Evolutionary conservation across 2,329 filamentous ascomycete genomes (phyloP).

Genomic region (Fusarium sacchari): DNA sequence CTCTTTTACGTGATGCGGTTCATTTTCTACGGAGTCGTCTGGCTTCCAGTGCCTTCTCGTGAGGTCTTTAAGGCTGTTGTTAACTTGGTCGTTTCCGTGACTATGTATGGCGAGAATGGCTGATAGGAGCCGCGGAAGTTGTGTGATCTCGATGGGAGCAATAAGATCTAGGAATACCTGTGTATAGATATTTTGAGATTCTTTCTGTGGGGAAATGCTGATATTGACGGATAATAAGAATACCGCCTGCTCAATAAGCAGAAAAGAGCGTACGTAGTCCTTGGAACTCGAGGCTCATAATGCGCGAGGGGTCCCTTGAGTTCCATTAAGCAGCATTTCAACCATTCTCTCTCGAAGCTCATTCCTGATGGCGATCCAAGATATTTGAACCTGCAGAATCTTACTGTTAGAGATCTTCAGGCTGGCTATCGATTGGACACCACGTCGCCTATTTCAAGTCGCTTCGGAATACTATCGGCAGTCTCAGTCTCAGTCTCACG

Average conservation of each 20-base stretch:
- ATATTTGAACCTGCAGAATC: not conserved
- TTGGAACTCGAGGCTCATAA: fast-evolving
- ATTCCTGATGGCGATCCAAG: not conserved
- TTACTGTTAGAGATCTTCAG: not conserved
- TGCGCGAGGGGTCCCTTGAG: not conserved
- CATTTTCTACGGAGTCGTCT: fast-evolving
- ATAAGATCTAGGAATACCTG: fast-evolving
- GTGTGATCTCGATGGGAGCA: fast-evolving
- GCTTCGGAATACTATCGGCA: not conserved
- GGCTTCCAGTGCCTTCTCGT: not conserved
- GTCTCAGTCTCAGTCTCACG: not conserved
- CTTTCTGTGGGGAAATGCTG: fast-evolving
- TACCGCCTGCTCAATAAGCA: not conserved
- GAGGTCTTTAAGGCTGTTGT: not conserved
- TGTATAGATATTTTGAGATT: not conserved
- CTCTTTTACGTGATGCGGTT: not conserved
- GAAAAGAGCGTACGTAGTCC: not conserved
- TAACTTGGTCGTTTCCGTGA: fast-evolving
- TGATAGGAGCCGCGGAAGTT: not conserved
- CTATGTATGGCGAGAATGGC: not conserved
- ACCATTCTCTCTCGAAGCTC: not conserved
- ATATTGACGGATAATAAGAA: not conserved
- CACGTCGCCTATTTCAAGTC: not conserved
- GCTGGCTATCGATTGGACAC: fast-evolving
- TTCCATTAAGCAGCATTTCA: not conserved